Evolutionary conservation across 495 filamentous ascomycete species (phyloP).

Genomic region (Trichoderma virens): DNA sequence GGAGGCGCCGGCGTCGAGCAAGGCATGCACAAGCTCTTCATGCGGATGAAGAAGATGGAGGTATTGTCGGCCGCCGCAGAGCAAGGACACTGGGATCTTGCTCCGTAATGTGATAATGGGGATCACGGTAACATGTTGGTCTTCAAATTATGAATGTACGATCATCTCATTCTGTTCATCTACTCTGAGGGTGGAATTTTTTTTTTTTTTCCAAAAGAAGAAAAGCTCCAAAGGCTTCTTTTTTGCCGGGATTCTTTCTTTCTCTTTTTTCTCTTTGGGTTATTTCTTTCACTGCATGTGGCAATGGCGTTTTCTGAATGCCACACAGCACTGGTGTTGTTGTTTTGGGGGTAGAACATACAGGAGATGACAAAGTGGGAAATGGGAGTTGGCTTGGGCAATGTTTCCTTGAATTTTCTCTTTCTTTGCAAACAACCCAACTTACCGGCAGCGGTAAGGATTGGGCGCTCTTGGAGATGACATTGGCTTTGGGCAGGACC

Average conservation of each 20-base stretch:
- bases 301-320: background rate
- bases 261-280: background rate
- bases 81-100: slow-evolving; percentile 47
- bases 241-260: no score
- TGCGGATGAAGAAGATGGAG: slow-evolving; percentile 66
- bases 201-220: no score
- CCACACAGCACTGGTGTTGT: background rate
- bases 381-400: background rate
- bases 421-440: background rate
- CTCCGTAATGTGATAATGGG: slow-evolving; percentile 43
- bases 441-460: background rate
- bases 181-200: background rate
- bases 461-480: background rate
- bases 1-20: slow-evolving; percentile 64
- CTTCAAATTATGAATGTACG: background rate
- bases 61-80: slow-evolving; percentile 32
- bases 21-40: slow-evolving; percentile 69
- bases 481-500: background rate
- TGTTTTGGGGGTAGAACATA: background rate
- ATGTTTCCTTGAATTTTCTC: background rate
- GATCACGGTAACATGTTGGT: background rate
- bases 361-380: background rate
- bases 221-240: no score
- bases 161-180: background rate
- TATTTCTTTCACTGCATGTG: background rate